Percentiles rank a stretch among this genome's conserved stretches.
Evolutionary conservation across 164 flowering plant species (phyloP).

Genomic region (Platanus orientalis): DNA sequence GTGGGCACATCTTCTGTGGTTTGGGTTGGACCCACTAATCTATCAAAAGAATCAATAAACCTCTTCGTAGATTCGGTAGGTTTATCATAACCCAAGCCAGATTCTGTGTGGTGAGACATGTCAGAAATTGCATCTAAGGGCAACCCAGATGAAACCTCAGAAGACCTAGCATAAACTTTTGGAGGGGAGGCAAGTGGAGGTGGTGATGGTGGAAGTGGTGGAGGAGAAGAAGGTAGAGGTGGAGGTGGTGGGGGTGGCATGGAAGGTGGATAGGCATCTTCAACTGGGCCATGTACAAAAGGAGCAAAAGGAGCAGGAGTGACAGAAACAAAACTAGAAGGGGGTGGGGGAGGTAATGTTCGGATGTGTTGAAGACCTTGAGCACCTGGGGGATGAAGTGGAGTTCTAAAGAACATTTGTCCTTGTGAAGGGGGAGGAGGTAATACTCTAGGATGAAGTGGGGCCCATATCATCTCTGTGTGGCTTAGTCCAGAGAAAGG

Average conservation of each 20-base stretch:
- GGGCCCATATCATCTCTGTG: constrained; percentile 17
- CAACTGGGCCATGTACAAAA: constrained; percentile 10
- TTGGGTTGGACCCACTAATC: constrained; percentile 1
- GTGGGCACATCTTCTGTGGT: constrained; percentile 8
- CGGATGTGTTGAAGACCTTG: constrained; percentile 25
- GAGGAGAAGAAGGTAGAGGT: constrained; percentile 26
- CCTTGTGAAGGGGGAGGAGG: constrained; percentile 45
- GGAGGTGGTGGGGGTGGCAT: constrained; percentile 27
- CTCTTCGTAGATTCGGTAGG: constrained; percentile 5
- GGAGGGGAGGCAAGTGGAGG: constrained; percentile 14
- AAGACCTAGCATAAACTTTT: no score
- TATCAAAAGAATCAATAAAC: constrained; percentile 10
- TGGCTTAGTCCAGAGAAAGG: constrained; percentile 10
- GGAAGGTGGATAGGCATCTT: constrained; percentile 20
- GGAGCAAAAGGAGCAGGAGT: constrained; percentile 23
- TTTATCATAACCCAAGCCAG: constrained; percentile 7
- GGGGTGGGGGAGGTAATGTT: constrained; percentile 20
- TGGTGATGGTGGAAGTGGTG: constrained; percentile 36
- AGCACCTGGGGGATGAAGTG: constrained; percentile 18
- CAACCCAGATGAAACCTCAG: constrained; percentile 8
- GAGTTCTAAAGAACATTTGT: constrained; percentile 26
- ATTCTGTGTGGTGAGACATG: not conserved
- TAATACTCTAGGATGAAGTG: constrained; percentile 10
- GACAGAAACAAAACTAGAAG: constrained; percentile 24
- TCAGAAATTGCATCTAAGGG: constrained; percentile 9